Base-by-base conservation (phyloP, 495 filamentous ascomycete species). In the Neurospora sp. region DNA sequence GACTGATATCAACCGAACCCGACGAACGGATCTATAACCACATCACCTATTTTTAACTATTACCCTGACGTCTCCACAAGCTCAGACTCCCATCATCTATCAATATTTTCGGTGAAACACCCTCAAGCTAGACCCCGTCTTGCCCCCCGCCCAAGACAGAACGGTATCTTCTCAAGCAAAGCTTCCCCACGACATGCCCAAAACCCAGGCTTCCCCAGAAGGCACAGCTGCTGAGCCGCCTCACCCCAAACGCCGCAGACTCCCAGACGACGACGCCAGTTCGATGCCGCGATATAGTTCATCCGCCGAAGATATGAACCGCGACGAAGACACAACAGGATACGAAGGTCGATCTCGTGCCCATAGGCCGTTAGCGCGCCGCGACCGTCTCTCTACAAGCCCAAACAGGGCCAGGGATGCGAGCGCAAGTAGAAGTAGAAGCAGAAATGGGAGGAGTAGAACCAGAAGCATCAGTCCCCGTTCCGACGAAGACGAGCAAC, bases 181-280 rank as follows among this genome's bases (percentile, higher is more conserved):
- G 27, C 68, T 40, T 42, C 45, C 48, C 69, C 22, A 8, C 48
- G 53, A 37, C 5, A 37, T 72, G 65, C 71, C 37, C 17, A 22
- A 40, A 68, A 41, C 22, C 37, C 40, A 45, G 59, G n/a, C 22
- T 22, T 22, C 82, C 69, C 69, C 74, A 39, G 70, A 68, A 9
- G 78, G 70, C 35, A 74, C 77, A n/a, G 75, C 78, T 39, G 70
- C 69, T 16, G 59, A 77, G 8, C 79, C 78, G 27, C 83, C 84
- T 16, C 85, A 86, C 7, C 80, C 86, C 20, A 89, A 89, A 76
- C 84, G 88, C 41, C 87, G 89, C 68, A 86, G 87, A 74, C 81
- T 89, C 27, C 81, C 85, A 74, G 83, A 82, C 53, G 83, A 83
- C 74, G 83, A 78, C 75, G 71, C 77, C 72, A 77, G 79, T 59